Percentiles rank a stretch among this genome's conserved stretches.
These are phyloP conservation scores for Rutstroemia sp. DNA, from an alignment of 2,329 filamentous ascomycete species.

Conservation along the genomic window DNA sequence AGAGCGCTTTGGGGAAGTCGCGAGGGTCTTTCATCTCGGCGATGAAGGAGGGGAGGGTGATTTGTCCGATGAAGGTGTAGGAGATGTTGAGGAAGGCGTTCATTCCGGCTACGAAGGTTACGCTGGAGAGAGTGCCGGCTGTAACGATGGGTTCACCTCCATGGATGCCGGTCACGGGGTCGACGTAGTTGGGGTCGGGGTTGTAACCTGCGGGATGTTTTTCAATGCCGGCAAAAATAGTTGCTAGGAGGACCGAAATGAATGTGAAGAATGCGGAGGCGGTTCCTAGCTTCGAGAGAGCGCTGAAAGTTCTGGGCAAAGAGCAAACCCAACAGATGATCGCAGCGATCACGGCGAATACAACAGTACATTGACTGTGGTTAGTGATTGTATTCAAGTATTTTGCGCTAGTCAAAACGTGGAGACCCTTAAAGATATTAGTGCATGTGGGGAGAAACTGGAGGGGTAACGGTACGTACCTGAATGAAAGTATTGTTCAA, in stretches of 20 bases:
- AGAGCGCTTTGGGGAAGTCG: slow-evolving; percentile 90
- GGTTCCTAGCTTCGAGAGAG: slow-evolving; percentile 71
- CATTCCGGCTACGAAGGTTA: slow-evolving; percentile 75
- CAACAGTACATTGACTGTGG: slow-evolving; percentile 67
- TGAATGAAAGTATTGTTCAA: slow-evolving; percentile 92
- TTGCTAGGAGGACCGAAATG: slow-evolving; percentile 75
- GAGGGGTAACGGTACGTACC: slow-evolving; percentile 33
- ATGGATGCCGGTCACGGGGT: slow-evolving; percentile 19
- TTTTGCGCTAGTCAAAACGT: slow-evolving; percentile 77
- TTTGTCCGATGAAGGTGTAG: slow-evolving; percentile 94
- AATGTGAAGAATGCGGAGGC: slow-evolving; percentile 83
- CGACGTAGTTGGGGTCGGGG: slow-evolving; percentile 35
- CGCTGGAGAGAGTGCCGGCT: slow-evolving; percentile 57
- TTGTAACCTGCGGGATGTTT: slow-evolving; percentile 63
- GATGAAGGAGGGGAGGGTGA: slow-evolving; percentile 89
- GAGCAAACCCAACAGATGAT: slow-evolving; percentile 73
- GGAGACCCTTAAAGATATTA: slow-evolving; percentile 49
- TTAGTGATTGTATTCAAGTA: slow-evolving; percentile 86
- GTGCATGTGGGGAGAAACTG: not conserved
- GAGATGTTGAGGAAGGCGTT: slow-evolving; percentile 91
- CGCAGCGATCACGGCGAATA: slow-evolving; percentile 67
- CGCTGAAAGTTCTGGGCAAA: slow-evolving; percentile 76
- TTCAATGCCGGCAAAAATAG: slow-evolving; percentile 74
- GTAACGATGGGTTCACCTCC: slow-evolving; percentile 60
- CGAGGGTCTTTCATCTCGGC: slow-evolving; percentile 78